Conservation (phyloP, 1,284 basidiomycete genomes). For the Ganoderma boninense region DNA sequence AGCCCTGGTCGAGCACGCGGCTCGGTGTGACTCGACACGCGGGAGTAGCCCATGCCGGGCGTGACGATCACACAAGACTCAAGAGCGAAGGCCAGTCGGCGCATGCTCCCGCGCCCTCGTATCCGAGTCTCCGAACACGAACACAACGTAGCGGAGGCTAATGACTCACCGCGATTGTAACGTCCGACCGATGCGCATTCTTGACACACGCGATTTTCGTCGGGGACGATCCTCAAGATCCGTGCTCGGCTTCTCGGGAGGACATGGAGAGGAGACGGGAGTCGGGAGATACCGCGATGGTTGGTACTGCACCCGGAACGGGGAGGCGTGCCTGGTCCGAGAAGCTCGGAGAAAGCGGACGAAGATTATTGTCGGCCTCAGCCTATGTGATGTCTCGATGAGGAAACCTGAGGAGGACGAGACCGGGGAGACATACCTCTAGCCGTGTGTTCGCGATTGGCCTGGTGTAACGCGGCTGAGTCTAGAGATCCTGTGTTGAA, state of each 20-base stretch:
- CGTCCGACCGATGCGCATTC: not conserved
- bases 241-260: not conserved
- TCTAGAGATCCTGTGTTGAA: not conserved
- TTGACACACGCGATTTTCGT: not conserved
- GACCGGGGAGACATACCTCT: not conserved
- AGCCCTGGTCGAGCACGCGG: no score
- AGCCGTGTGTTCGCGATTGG: not conserved
- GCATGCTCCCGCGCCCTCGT: not conserved
- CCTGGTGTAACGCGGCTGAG: not conserved
- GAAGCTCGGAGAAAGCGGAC: not conserved
- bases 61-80: conserved; percentile 74
- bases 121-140: not conserved
- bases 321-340: not conserved
- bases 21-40: no score
- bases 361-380: not conserved
- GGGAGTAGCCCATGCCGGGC: conserved; percentile 94
- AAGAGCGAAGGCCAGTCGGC: not conserved
- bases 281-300: not conserved
- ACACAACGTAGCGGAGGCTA: not conserved
- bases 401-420: not conserved
- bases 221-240: not conserved
- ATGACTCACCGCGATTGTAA: not conserved
- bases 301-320: not conserved
- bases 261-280: not conserved
- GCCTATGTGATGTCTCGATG: not conserved